Conservation (phyloP, 805 yeast species). For the Metschnikowia lachancei region DNA sequence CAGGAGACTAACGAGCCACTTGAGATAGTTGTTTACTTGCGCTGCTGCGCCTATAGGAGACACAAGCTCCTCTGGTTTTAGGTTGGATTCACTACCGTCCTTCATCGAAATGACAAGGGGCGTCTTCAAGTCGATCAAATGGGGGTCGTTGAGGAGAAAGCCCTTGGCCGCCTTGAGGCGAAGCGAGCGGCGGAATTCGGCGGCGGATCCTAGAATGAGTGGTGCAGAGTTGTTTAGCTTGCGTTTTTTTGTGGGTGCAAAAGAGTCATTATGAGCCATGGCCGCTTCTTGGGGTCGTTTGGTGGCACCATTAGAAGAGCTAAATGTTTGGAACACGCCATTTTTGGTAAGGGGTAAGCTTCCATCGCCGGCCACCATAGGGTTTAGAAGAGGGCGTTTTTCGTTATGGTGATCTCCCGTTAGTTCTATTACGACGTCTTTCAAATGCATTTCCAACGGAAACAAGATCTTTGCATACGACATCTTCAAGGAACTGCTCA, state of each 20-base stretch:
- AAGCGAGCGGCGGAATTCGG: constrained; percentile 45
- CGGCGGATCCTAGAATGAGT: constrained; percentile 45
- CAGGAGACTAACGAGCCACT: constrained; percentile 19
- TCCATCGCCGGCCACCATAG: background rate
- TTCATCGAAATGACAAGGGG: constrained; percentile 16
- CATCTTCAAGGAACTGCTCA: constrained; percentile 62
- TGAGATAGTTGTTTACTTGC: constrained; percentile 18
- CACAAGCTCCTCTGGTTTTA: constrained; percentile 1
- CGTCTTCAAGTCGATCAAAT: constrained; percentile 41
- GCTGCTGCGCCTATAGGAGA: constrained; percentile 15
- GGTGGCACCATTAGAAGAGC: background rate
- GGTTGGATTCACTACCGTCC: background rate
- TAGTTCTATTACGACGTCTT: constrained; percentile 8
- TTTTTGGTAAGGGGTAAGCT: background rate
- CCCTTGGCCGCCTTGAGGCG: constrained; percentile 51
- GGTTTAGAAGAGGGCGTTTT: background rate
- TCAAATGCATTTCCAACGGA: constrained; percentile 30
- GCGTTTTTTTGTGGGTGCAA: constrained; percentile 8
- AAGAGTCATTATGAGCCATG: background rate
- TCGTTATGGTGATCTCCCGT: constrained; percentile 2
- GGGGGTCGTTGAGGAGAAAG: constrained; percentile 48
- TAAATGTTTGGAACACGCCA: background rate
- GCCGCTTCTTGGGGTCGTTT: background rate
- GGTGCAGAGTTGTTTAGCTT: constrained; percentile 26
- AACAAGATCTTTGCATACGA: constrained; percentile 49